Base-by-base conservation (phyloP, 2,329 filamentous ascomycete genomes). In the Fusarium marasasianum region DNA sequence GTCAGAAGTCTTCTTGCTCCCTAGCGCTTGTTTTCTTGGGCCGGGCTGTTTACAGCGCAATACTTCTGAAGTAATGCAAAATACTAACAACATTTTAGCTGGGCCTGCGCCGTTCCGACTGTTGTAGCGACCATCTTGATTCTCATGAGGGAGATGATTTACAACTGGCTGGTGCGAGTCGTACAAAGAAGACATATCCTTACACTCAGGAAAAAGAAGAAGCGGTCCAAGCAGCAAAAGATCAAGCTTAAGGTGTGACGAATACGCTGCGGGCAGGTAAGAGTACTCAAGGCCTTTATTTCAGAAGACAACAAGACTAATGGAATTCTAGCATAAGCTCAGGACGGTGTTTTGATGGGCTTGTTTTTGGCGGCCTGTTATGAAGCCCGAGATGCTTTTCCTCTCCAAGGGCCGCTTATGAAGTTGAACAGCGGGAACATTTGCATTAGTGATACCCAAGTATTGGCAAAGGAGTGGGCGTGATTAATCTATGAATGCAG, bases 41-140 rank as follows among this genome's bases (percentile, higher is more conserved):
- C 12, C 14, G 48, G 31, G 50, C 18, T 53, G 18, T 37, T 22
- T 37, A 53, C 48, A 26, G n/a, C 9, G n/a, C n/a, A 35, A 37
- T 9, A 31, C 8, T 18, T 40, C 4, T 5, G 11, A 18, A 31
- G 24, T 31, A 18, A 37, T 55, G 22, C 12, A 5, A 33, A 18
- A 14, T 51, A 15, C 45, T 63, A 44, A 65, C 24, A 53, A 26
- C 8, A 31, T n/a, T n/a, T 56, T 40, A 89, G 93, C 81, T 94
- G 92, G 92, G 85, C 87, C 20, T 89, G 90, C 44, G 88, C 89
- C 1, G 83, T 86, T 0, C 89, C 89, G 0, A 87, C 89, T 14
- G 84, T 84, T 1, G 75, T 86, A 24, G 83, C 82, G 2, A 90
- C 87, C 0, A 82, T 87, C 13, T 26, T 89, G 8, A 80, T 89